These are phyloP conservation scores for Lichtheimia hyalospora DNA, from an alignment of 371 early-diverging fungal genomes.

Conservation along the genomic window DNA sequence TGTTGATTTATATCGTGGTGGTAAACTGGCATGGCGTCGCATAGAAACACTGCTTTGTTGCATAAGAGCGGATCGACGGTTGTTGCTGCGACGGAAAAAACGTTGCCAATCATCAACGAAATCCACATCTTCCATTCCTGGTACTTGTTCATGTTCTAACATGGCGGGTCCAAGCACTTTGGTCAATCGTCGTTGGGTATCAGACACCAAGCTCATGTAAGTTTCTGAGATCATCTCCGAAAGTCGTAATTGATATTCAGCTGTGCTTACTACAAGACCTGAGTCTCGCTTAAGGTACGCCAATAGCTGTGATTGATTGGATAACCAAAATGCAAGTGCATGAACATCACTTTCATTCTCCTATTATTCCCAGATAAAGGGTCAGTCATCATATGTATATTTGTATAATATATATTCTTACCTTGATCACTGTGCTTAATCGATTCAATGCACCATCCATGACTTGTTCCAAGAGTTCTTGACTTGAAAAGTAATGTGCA, in stretches of 20 bases:
- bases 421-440: not conserved
- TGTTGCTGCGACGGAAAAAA: slow-evolving; percentile 41
- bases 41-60: slow-evolving; percentile 4
- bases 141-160: slow-evolving; percentile 69
- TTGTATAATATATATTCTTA: not conserved
- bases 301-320: slow-evolving; percentile 72
- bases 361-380: slow-evolving; percentile 17
- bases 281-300: slow-evolving; percentile 83
- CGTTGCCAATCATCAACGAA: slow-evolving; percentile 65
- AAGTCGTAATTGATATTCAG: slow-evolving; percentile 60
- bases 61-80: slow-evolving; percentile 17
- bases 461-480: slow-evolving; percentile 70
- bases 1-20: not conserved
- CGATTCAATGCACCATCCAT: slow-evolving; percentile 39
- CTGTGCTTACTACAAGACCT: slow-evolving; percentile 62
- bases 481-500: slow-evolving; percentile 75
- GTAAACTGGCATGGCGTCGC: slow-evolving; percentile 10
- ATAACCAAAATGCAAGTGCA: slow-evolving; percentile 72
- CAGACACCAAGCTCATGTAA: slow-evolving; percentile 58
- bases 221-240: slow-evolving; percentile 73
- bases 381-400: not conserved
- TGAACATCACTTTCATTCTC: slow-evolving; percentile 22
- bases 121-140: slow-evolving; percentile 64
- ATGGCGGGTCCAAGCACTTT: slow-evolving; percentile 64
- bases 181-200: slow-evolving; percentile 57